Base-by-base conservation (phyloP, 1,284 basidiomycete species). In the Trametes polyzona region DNA sequence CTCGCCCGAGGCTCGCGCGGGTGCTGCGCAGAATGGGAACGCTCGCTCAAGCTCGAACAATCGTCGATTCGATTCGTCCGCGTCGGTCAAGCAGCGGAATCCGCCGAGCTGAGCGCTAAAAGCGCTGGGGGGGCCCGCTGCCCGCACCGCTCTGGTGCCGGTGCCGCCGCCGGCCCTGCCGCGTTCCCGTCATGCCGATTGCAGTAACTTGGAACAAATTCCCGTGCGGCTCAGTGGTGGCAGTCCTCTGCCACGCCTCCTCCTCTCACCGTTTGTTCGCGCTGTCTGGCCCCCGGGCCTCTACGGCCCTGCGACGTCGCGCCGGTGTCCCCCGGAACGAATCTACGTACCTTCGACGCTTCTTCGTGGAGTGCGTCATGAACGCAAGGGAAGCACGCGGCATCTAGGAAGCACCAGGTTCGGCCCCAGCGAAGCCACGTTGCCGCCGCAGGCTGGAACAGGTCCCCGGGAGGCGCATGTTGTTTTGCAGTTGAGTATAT, bases 131-230 rank as follows among this genome's bases (percentile, higher is more conserved):
- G n/a, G n/a, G n/a, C 36, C 23, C 47, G 14, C 47, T 14, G 30
- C 30, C 30, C 19, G 17, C 39, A 23, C 14, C 19, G 35, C 33
- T 7, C n/a, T 40, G 8, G 9, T 4, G 21, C 10, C 10, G 39
- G 27, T 46, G 17, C 16, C 42, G 35, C 24, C 35, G 43, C 42
- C 51, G 51, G 51, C n/a, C 19, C 49, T n/a, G 33, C 33, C 11
- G 17, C 27, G 24, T 40, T 47, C 46, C 44, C 52, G 46, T 2
- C 11, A 5, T 35, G 37, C 36, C 52, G 14, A 9, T 47, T 26
- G 8, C 24, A 30, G 52, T 54, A 54, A 47, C 12, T 47, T 54
- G 44, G 44, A 47, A 47, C 37, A 42, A 29, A 39, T 33, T 35
- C 46, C 16, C 39, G 43, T 35, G 12, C 40, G 23, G 27, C 19